These are phyloP conservation scores for Calocybe gambosa DNA, from an alignment of 1,284 basidiomycete genomes.

Conservation along the genomic window DNA sequence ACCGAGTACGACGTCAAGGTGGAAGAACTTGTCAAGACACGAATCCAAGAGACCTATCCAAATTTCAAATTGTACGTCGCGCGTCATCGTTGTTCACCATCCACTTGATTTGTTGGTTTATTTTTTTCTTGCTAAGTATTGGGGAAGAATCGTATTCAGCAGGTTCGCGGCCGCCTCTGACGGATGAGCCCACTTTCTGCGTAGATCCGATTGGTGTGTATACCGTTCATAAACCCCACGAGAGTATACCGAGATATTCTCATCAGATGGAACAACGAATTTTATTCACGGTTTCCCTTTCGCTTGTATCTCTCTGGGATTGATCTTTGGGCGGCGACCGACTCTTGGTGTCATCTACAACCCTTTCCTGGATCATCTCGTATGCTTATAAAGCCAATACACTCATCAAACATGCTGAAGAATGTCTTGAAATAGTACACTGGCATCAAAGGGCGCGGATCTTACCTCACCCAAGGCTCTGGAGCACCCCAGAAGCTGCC, in stretches of 20 bases:
- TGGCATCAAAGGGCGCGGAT: constrained; percentile 74
- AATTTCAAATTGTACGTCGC: constrained; percentile 73
- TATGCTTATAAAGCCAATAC: constrained; percentile 23
- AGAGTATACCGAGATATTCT: neutral
- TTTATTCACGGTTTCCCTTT: constrained; percentile 91
- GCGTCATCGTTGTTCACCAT: constrained; percentile 2
- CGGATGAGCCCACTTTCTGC: constrained; percentile 87
- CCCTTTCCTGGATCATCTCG: constrained; percentile 83
- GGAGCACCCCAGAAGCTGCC: constrained; percentile 65
- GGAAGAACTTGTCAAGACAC: constrained; percentile 77
- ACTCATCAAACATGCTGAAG: neutral
- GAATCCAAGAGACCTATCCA: constrained; percentile 68
- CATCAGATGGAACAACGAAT: constrained; percentile 85
- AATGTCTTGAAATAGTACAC: constrained; percentile 53
- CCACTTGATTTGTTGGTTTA: neutral
- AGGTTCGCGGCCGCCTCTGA: constrained; percentile 64
- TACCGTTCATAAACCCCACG: neutral
- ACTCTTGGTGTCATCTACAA: constrained; percentile 90
- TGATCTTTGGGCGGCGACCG: constrained; percentile 77
- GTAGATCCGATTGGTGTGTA: constrained; percentile 75
- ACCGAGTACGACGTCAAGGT: constrained; percentile 95
- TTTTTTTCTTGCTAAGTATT: constrained; percentile 48
- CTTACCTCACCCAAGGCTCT: constrained; percentile 62
- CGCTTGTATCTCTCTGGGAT: constrained; percentile 86
- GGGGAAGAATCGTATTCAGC: constrained; percentile 87